Evolutionary conservation across 2,329 filamentous ascomycete genomes (phyloP), one percentile per base, ranked within the genome.

Genomic region (Pseudogymnoascus sp.): DNA sequence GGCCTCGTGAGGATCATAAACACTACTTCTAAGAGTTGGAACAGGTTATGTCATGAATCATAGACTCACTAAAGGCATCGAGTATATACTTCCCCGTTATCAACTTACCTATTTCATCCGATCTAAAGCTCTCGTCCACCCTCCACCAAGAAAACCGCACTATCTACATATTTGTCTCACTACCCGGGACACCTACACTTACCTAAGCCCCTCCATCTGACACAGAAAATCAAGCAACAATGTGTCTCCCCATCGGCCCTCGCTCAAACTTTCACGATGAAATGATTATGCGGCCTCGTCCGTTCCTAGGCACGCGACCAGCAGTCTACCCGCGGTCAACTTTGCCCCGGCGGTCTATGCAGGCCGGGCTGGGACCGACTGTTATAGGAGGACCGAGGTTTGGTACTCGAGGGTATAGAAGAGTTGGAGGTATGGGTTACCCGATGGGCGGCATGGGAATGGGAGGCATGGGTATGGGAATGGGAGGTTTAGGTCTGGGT

Each of bases 81-180:
- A 52, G 45, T 52, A 52, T 52, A 52, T 52, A 52, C 45, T 52
- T 52, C 45, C 21, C 45, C 45, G n/a, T 31, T 52, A 52, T 6
- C 45, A 52, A 31, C 45, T 52, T 52, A 31, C 45, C 45, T 31
- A 52, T 52, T 31, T 52, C 45, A 52, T 52, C 45, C 27, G 45
- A 52, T 52, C 45, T 52, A 52, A 52, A 52, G n/a, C 45, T 52
- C 21, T 31, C 13, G 25, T 52, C 27, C 12, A 31, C 45, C 45
- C 45, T 31, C 45, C 45, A 52, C 18, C 25, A 52, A 52, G 45
- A 18, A 52, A 37, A 52, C 45, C 25, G 45, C 45, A 52, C 45
- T 52, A 52, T 31, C 3, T 31, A 52, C 45, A 52, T 8, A 29
- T 15, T 52, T 52, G 45, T 52, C 27, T 52, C 45, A 52, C 45